phyloP scores from a whole-genome alignment of 805 yeast genomes.

The Kuraishia cidri region DNA sequence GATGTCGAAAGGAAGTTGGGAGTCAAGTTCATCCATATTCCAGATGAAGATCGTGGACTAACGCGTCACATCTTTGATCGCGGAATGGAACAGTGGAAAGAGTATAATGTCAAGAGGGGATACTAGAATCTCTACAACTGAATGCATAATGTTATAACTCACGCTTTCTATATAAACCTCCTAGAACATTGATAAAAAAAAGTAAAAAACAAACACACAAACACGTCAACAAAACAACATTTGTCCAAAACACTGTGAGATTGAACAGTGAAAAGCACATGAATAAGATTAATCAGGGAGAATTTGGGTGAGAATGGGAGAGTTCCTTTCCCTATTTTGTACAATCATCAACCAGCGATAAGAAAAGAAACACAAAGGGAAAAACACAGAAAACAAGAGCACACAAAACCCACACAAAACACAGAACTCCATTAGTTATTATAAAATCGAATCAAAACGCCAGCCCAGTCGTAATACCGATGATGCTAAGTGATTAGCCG shows the following conservation, averaged over 20 bases:
- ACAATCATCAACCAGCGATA: too few species aligned
- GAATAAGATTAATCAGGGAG: too few species aligned
- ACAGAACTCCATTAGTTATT: too few species aligned
- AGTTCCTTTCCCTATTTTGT: too few species aligned
- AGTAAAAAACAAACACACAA: background rate
- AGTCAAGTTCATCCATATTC: slow-evolving; percentile 59
- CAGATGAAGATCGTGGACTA: slow-evolving; percentile 47
- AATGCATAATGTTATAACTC: background rate
- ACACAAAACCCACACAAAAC: background rate
- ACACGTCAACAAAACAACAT: background rate
- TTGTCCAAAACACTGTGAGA: too few species aligned
- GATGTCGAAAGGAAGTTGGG: slow-evolving; percentile 64
- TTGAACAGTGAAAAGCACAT: too few species aligned
- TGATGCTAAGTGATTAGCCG: too few species aligned
- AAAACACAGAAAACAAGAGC: background rate
- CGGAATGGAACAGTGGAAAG: slow-evolving; percentile 28
- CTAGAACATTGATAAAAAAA: background rate
- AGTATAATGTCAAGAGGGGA: slow-evolving; percentile 3
- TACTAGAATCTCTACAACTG: background rate
- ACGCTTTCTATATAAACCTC: background rate
- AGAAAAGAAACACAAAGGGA: background rate
- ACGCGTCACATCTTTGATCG: slow-evolving; percentile 43
- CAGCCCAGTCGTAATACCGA: too few species aligned
- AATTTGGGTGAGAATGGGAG: too few species aligned
- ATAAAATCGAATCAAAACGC: too few species aligned